Evolutionary conservation across 345 rosid genomes (phyloP), one percentile per base, ranked within the genome.

Genomic region (Gossypium sturtianum): DNA sequence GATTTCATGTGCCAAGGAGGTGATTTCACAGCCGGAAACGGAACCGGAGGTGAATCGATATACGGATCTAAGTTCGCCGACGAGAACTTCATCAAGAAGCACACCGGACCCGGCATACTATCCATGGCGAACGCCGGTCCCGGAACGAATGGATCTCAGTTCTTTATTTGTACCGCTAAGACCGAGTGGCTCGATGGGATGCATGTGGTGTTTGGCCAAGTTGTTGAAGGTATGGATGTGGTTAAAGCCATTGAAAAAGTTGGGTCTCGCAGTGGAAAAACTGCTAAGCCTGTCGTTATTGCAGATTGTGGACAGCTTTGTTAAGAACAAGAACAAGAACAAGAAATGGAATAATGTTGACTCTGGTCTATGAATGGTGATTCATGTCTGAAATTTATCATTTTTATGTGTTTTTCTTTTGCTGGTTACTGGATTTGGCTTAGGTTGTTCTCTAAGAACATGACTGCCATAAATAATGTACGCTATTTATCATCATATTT

Each of bases 1-100:
- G 79, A 82, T 0, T 91, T 93, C 88, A 89, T 91, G 94, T 89
- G 97, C 71, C 98, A 89, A 74, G 98, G 98, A 5, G 97, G 97
- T 1, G 98, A 91, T 22, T 91, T 89, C 83, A 91, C 93, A 0
- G 90, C 86, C 19, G 91, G 93, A 3, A 88, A 93, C 70, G 98
- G 97, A 6, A 89, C 90, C 3, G 93, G 94, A 16, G 97, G 97
- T 0, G 98, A 93, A 56, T 91, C 98, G 0, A 91, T 93, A 81
- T 91, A 93, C 66, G 94, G 97, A 1, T 8, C 63, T 0, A 93
- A 86, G 83, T 89, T 93, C 62, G 86, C 81, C 0, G 97, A 93
- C 27, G 98, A 93, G 88, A 83, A 91, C 78, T 93, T 93, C 85
- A 45, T 63, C n/a, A 86, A 82, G 89, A 91, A 91, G 86, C 98